These are phyloP conservation scores for Fraxinus pennsylvanica DNA, from an alignment of 257 asterid species.

Conservation along the genomic window DNA sequence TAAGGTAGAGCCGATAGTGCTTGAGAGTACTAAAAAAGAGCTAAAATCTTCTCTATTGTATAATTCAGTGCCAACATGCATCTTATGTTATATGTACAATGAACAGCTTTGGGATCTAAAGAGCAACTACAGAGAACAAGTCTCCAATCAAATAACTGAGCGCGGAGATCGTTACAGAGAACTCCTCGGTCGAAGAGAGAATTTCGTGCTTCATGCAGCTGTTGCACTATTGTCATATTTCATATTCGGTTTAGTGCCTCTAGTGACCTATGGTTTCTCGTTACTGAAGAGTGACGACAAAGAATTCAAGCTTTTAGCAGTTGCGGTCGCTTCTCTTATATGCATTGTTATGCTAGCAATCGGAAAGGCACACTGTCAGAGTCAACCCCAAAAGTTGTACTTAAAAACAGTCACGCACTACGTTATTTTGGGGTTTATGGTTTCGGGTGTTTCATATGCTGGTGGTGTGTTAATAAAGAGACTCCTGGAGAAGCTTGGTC, in stretches of 20 bases:
- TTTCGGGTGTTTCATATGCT: slow-evolving; percentile 61
- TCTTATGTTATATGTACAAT: not conserved
- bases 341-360: slow-evolving; percentile 48
- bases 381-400: slow-evolving; percentile 56
- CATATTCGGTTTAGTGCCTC: slow-evolving; percentile 67
- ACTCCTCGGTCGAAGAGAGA: slow-evolving; percentile 64
- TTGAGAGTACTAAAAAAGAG: not conserved
- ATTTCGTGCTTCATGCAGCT: slow-evolving; percentile 57
- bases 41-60: not conserved
- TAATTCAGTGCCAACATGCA: not conserved
- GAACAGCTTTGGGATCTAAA: slow-evolving; percentile 60
- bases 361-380: slow-evolving; percentile 53
- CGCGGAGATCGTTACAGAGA: slow-evolving; percentile 59
- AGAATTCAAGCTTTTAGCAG: slow-evolving; percentile 66
- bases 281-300: slow-evolving; percentile 58
- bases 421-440: slow-evolving; percentile 53
- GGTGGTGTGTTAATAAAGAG: slow-evolving; percentile 56
- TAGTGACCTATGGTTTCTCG: slow-evolving; percentile 61
- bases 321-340: slow-evolving; percentile 57
- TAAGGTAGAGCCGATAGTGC: not conserved
- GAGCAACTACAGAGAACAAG: slow-evolving; percentile 39
- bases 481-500: slow-evolving; percentile 56
- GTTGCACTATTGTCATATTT: slow-evolving; percentile 60
- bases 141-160: slow-evolving; percentile 34
- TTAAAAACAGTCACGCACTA: slow-evolving; percentile 47